Base-by-base conservation (phyloP, 2,329 filamentous ascomycete species). In the Neopestalotiopsis sp. region DNA sequence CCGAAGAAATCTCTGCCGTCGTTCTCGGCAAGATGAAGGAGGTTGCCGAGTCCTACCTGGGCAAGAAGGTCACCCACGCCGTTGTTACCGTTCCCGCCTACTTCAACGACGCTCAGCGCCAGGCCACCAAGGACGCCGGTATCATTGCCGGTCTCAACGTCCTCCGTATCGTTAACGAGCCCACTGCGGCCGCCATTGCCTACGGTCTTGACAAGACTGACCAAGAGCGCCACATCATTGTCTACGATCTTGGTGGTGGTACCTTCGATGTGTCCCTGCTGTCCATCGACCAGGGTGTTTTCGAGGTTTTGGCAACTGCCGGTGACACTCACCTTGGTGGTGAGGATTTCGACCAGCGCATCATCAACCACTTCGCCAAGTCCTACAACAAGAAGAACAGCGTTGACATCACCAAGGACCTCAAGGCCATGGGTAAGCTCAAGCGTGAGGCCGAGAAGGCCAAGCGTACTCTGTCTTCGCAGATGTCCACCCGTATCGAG, bases 361-460 rank as follows among this genome's bases (percentile, higher is more conserved):
- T 98, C 83, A 97, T 98, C 87, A 94, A 93, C 88, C 89, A 95
- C 90, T 94, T 98, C 81, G 91, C 92, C 87, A 98, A 98, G 92
- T 87, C 89, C 77, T 98, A 97, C 91, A 98, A 98, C 92, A 98
- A 98, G 92, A 96, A 98, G 90, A 89, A 98, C 88, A 86, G 84
- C 76, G 94, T 97, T 75, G 94, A 99, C 77, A 90, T 98, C 81
- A 93, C 91, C 85, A 97, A 97, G 88, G 94, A 98, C 80, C 86
- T 92, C 74, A 98, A 98, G 93, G 92, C 95, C 75, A 98, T 98
- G 95, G 94, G 95, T 86, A 99, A 98, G 88, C 90, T 99, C 77
- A 98, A 98, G 94, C 95, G 96, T 78, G 96, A 98, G 85, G 95
- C 96, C 76, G 96, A 99, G 85, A 98, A 98, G 91, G 96, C 96